Evolutionary conservation across 495 filamentous ascomycete species (phyloP), one percentile per base, ranked within the genome.

Genomic region (Pyrenula aspistea): DNA sequence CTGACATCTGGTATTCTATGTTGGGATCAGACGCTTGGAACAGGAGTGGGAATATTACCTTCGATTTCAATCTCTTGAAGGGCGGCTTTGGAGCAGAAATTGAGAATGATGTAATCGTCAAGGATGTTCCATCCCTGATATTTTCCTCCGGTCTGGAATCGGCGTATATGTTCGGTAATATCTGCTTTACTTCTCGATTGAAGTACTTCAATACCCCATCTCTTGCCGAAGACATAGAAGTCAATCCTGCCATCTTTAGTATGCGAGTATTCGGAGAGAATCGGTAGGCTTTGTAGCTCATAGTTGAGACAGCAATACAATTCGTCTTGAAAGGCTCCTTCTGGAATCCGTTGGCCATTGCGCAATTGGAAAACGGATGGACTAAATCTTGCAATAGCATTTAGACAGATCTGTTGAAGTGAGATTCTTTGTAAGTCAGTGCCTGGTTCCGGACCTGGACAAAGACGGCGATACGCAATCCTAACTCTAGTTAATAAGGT

Each of bases 61-160:
- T 52, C 19, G 8, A 52, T 24, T 19, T 20, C 8, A 24, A 52
- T 20, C 10, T 52, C 20, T 52, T 19, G 50, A 52, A 52, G 8
- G 4, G n/a, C 22, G 22, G 8, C 22, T 20, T 8, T 8, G 19
- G 50, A 19, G 20, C 50, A 52, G 50, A 52, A 52, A 24, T 52
- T 52, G 50, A 52, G 8, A 24, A 52, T 24, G 50, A 52, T 52
- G 50, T 52, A 52, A 20, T 52, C 50, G 8, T 52, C 8, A 52
- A 52, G 8, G 19, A 52, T 52, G 19, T 52, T 8, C 50, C 50
- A 52, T 8, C 8, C 20, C 19, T 19, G 10, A 24, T 52, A 52
- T 20, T 20, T 52, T 10, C 50, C 50, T 52, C 8, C 8, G 8
- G 50, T 8, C 22, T 4, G 19, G 20, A 52, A 52, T 4, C 50